Conservation (phyloP, 2,329 filamentous ascomycete species). For the Zalaria sp. region DNA sequence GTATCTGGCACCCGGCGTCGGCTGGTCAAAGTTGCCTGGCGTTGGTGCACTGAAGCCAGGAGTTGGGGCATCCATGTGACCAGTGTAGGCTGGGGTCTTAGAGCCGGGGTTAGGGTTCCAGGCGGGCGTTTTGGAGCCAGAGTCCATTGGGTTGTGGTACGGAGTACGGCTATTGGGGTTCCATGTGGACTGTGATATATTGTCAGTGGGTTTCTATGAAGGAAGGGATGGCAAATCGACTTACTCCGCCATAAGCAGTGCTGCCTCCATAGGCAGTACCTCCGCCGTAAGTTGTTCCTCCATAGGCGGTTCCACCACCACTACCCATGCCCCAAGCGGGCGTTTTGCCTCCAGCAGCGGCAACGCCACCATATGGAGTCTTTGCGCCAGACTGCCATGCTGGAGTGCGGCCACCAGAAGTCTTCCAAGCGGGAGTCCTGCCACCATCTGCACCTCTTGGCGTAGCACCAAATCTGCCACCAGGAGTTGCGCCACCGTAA, state of each 20-base stretch:
- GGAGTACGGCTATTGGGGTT: slow-evolving; percentile 32
- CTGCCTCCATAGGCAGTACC: slow-evolving; percentile 37
- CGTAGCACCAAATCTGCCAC: slow-evolving; percentile 38
- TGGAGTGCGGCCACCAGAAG: slow-evolving; percentile 27
- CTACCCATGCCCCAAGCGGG: slow-evolving; percentile 23
- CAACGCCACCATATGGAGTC: slow-evolving; percentile 34
- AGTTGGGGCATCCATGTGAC: slow-evolving; percentile 50
- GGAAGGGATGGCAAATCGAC: slow-evolving; percentile 8
- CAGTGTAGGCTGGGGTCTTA: slow-evolving; percentile 60
- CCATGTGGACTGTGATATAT: slow-evolving; percentile 18
- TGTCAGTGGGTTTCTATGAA: slow-evolving; percentile 6
- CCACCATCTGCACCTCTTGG: slow-evolving; percentile 32
- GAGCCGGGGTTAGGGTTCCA: slow-evolving; percentile 48
- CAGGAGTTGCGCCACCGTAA: slow-evolving; percentile 15
- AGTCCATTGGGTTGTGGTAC: slow-evolving; percentile 55
- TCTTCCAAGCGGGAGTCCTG: slow-evolving; percentile 54
- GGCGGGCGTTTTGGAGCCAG: slow-evolving; percentile 10
- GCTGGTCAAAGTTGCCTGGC: slow-evolving; percentile 18
- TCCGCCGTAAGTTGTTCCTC: slow-evolving; percentile 53
- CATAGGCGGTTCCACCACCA: slow-evolving; percentile 29
- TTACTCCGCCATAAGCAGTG: slow-evolving; percentile 21
- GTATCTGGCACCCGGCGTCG: slow-evolving; percentile 23
- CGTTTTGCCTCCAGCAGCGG: slow-evolving; percentile 12
- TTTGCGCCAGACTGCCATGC: slow-evolving; percentile 29
- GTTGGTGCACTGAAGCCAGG: slow-evolving; percentile 28